phyloP scores from a whole-genome alignment of 2,329 filamentous ascomycete species.

The Clarireedia hainanense region DNA sequence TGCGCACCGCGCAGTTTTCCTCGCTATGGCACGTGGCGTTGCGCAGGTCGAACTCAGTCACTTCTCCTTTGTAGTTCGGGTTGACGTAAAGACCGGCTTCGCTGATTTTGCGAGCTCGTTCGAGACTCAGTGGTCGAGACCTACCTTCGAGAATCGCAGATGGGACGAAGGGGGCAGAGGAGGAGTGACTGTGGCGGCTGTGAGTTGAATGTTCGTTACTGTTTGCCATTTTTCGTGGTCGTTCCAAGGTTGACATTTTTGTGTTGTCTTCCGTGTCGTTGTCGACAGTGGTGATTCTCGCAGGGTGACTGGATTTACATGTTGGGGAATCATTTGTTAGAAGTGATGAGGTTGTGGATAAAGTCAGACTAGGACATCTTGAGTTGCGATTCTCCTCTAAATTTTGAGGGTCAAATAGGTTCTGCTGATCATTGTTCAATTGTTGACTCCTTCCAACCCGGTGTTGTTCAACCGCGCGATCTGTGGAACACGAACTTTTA shows the following conservation, averaged over 20 bases:
- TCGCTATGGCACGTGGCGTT: constrained; percentile 2
- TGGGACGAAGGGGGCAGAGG: background rate
- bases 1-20: constrained; percentile 7
- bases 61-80: constrained; percentile 10
- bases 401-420: too few relatives aligned
- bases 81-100: background rate
- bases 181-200: background rate
- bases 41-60: constrained; percentile 2
- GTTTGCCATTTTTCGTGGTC: background rate
- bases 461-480: too few relatives aligned
- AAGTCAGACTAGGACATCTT: too few relatives aligned
- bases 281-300: too few relatives aligned
- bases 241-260: too few relatives aligned
- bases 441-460: background rate
- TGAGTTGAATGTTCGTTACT: background rate
- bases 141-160: constrained; percentile 1
- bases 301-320: too few relatives aligned
- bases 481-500: too few relatives aligned
- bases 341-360: too few relatives aligned
- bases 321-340: too few relatives aligned
- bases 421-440: background rate
- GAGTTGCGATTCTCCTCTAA: too few relatives aligned
- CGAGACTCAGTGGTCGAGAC: background rate
- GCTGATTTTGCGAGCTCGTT: background rate
- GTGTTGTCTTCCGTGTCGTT: too few relatives aligned